Base-by-base conservation (phyloP, 306 rosid species). In the Fragaria vesca region DNA sequence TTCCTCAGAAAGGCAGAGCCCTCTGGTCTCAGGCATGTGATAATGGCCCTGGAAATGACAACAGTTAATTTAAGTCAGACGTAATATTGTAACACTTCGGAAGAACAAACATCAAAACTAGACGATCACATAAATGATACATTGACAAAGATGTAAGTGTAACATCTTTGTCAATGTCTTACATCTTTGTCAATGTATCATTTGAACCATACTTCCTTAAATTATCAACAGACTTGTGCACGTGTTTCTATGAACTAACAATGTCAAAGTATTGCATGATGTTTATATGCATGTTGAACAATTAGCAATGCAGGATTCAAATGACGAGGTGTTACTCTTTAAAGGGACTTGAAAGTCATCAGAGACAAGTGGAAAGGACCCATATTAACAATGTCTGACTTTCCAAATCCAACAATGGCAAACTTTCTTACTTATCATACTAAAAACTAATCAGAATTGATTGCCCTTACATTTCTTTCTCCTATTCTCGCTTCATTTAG, bases 401-500 rank as follows among this genome's bases (percentile, higher is more conserved):
- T 76, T 51, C 65, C 51, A 66, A 70, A 77, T 60, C 76, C 43
- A 50, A 17, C 54, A 24, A 68, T 15, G 48, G 68, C 69, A 48
- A 74, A 38, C 67, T 34, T 46, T 73, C 68, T 54, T 50, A 28
- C 66, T 38, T 61, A 72, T 32, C 65, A 58, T 77, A 80, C 72
- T 38, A 67, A 61, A 45, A 58, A 28, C 55, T 69, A 73, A 79
- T 82, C 72, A 76, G 52, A 71, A 81, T 76, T 30, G 57, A 21
- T 73, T 80, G 73, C 72, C 58, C 92, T 91, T 89, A 95, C 99
- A 86, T 93, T 85, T 87, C 84, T 93, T 79, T 96, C 99, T 82
- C 99, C 99, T 72, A 88, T 97, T 81, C 99, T 91, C 30, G 99
- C 99, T 89, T 96, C 99, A 57, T 96, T 96, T 65, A 96, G 84